Conservation (phyloP, 1,284 basidiomycete species). For the Ganoderma resinaceum region DNA sequence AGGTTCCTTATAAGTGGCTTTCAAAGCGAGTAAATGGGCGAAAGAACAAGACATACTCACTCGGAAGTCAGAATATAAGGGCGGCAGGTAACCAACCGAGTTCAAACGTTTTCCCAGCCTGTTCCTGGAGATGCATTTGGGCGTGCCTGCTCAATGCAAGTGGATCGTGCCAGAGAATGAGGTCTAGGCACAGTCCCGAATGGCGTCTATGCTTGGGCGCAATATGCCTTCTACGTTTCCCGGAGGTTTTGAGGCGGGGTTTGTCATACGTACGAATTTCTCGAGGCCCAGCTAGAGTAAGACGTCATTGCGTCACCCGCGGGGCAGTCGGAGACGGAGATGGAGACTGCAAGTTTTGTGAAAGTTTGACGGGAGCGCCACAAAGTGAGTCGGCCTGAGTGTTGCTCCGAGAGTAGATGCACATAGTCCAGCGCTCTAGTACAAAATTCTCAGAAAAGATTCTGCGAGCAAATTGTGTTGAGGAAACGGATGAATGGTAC, state of each 20-base stretch:
- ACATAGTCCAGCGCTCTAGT: too few species aligned
- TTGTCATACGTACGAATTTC: not conserved
- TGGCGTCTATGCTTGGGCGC: not conserved
- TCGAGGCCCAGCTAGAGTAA: not conserved
- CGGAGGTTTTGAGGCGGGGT: constrained; percentile 11
- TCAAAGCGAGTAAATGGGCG: not conserved
- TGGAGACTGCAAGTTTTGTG: not conserved
- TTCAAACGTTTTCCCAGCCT: not conserved
- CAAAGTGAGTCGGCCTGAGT: not conserved
- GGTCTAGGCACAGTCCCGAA: constrained; percentile 8
- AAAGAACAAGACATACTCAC: not conserved
- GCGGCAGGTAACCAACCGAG: not conserved
- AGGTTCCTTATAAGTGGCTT: not conserved
- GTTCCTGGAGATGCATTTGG: not conserved
- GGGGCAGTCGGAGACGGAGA: constrained; percentile 1
- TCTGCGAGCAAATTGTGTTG: not conserved
- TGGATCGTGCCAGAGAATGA: not conserved
- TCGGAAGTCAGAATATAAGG: not conserved
- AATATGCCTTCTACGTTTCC: constrained; percentile 6
- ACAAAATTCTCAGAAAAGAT: not conserved
- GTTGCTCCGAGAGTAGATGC: not conserved
- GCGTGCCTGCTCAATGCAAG: not conserved
- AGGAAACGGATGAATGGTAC: not conserved
- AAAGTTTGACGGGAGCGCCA: not conserved
- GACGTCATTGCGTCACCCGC: not conserved